Evolutionary conservation across 2,329 filamentous ascomycete genomes (phyloP), one percentile per base, ranked within the genome.

Genomic region (Fonsecaea pedrosoi): DNA sequence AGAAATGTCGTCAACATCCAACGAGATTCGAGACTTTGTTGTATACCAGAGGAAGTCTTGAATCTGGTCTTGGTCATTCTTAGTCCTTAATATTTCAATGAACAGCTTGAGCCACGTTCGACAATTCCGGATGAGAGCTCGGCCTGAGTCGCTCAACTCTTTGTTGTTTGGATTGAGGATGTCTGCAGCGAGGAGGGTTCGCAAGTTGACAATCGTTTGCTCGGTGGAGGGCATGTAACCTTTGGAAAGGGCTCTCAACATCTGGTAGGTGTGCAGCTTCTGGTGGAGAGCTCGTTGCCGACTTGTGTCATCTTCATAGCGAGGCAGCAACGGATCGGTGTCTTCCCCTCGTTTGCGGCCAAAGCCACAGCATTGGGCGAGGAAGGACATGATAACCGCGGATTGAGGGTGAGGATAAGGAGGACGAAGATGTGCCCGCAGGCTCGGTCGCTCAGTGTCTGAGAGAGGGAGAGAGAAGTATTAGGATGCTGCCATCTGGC

Each of bases 191-290:
- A 97, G 83, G 1, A 97, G 80, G 2, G 90, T 92, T 71, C 92
- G 88, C 2, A 98, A 82, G 71, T 96, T 93, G 76, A 89, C 82
- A 73, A 95, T 90, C 72, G 86, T 76, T 77, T 98, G 94, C 72
- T 95, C 90, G 10, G 91, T 97, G 5, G 92, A 95, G 55, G 94
- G 94, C 90, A 98, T 94, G 79, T 89, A 97, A 5, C 94, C 94
- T 74, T 92, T 87, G 1, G 87, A 86, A 9, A 97, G 78, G 62
- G 94, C 94, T 61, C 91, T 87, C 34, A 93, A 77, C 90, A 97
- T 96, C 82, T 97, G 92, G 76, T 97, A 97, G 32, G 90, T 90
- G 80, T 97, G 94, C 68, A 98, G 86, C 62, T 73, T 97, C 78
- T 94, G 89, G 75, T 94, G 92, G 66, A 96, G 85, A 73, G 88